Evolutionary conservation across 805 yeast species (phyloP).

Genomic region (Torulaspora indica): DNA sequence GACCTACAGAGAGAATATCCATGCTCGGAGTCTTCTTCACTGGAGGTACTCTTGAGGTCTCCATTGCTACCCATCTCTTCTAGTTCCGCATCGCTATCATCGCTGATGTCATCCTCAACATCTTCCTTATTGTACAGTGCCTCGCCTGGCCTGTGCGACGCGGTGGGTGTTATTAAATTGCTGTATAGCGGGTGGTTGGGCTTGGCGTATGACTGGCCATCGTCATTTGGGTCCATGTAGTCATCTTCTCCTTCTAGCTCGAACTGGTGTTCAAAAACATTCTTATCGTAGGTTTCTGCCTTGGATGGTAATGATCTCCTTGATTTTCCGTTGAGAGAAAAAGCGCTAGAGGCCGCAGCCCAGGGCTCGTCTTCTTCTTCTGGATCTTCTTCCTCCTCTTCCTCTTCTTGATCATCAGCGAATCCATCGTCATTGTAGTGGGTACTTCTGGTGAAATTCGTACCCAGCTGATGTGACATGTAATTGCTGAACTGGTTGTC

Average conservation of each 20-base stretch:
- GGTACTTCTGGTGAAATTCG: conserved; percentile 20
- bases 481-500: conserved; percentile 26
- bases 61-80: conserved; percentile 21
- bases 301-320: conserved; percentile 17
- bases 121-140: conserved; percentile 22
- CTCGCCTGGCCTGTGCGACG: conserved; percentile 19
- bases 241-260: conserved; percentile 53
- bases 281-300: conserved; percentile 19
- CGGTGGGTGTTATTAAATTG: conserved; percentile 30
- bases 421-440: conserved; percentile 25
- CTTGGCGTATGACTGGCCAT: conserved; percentile 68
- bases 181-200: conserved; percentile 54
- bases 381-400: conserved; percentile 18
- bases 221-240: conserved; percentile 76
- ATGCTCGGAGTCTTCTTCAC: conserved; percentile 34
- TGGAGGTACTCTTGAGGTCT: conserved; percentile 20
- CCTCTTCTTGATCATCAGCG: conserved; percentile 29
- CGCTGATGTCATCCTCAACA: conserved; percentile 19
- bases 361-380: conserved; percentile 23
- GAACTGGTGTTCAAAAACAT: conserved; percentile 43
- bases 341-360: conserved; percentile 15
- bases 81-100: conserved; percentile 20
- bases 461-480: conserved; percentile 29
- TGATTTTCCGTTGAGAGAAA: conserved; percentile 14
- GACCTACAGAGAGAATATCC: conserved; percentile 33